Base-by-base conservation (phyloP, 1,139 yeast species). In the Yamadazyma sp. region DNA sequence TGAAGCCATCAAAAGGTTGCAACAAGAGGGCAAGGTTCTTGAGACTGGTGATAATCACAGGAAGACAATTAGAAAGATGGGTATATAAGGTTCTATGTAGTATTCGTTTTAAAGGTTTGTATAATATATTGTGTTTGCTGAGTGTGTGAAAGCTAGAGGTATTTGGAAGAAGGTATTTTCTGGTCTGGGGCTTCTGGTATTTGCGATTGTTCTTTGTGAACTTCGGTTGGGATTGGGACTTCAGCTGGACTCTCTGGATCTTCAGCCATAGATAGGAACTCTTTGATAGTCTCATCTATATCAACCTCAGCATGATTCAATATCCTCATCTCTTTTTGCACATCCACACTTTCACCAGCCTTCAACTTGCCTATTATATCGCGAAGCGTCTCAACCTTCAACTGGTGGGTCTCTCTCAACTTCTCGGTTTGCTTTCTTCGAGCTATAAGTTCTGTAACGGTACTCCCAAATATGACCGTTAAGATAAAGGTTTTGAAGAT, bases 1-100 rank as follows among this genome's bases (percentile, higher is more conserved):
- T 30, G 91, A 82, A 34, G 83, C 81, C 2, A 58, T 91, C 41
- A 73, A 82, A 43, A 72, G 87, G 43, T 70, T 91, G 50, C 86
- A 75, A 44, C 86, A 81, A 44, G 97, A 89, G 55, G 91, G 89
- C 36, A 78, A 78, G 54, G 62, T 91, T 20, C 72, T 78, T 5
- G 81, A 87, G 37, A 69, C 79, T 33, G 96, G 96, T 15, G 88
- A 83, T 43, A 85, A 87, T 40, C 78, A 77, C 42, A 73, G 89
- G 54, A 76, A 91, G 59, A 74, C 81, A 17, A 75, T 87, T 38
- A 73, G 87, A 44, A 71, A 71, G 54, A 28, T 28, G 31, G 31
- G 31, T 28, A 15, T 28, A 7, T 27, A 27, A n/a, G 17, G 16
- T 27, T 27, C 17, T 12, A 17, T 27, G 25, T 20, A 26, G 22